These are phyloP conservation scores for Backusella parvicylindrica DNA, from an alignment of 192 early-diverging fungal species.

Conservation along the genomic window DNA sequence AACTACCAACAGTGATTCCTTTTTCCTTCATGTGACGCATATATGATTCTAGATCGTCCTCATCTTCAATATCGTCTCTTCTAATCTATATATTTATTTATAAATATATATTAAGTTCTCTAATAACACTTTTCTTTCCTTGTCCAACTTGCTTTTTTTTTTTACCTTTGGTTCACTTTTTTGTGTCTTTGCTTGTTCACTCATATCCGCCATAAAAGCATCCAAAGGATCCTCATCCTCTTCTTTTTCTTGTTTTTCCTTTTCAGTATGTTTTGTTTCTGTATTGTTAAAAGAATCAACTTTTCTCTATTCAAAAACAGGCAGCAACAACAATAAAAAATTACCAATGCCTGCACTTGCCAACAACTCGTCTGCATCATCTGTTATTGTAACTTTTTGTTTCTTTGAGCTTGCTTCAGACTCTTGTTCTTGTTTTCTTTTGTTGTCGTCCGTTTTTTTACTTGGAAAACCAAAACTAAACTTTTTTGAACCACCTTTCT, in stretches of 20 bases:
- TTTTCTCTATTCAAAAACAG: slow-evolving; percentile 3
- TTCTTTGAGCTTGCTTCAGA: neutral
- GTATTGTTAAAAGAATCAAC: neutral
- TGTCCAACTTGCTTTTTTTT: neutral
- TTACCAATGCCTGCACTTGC: slow-evolving; percentile 34
- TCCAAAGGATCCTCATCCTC: slow-evolving; percentile 74
- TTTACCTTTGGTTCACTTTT: slow-evolving; percentile 42
- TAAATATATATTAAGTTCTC: neutral
- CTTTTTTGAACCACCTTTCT: slow-evolving; percentile 11
- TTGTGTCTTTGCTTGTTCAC: slow-evolving; percentile 45
- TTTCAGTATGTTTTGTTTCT: neutral
- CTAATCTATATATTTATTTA: slow-evolving; percentile 32
- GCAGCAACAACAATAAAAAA: neutral
- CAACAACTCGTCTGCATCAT: slow-evolving; percentile 33
- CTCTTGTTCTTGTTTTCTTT: neutral
- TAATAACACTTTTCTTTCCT: slow-evolving; percentile 28
- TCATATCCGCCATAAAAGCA: slow-evolving; percentile 80
- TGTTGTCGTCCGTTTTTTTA: neutral
- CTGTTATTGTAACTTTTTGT: slow-evolving; percentile 7
- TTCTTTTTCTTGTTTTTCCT: slow-evolving; percentile 8
- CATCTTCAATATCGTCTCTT: slow-evolving; percentile 70
- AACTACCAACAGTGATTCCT: slow-evolving; percentile 69
- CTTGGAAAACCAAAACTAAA: slow-evolving; percentile 25
- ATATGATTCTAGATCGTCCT: slow-evolving; percentile 73
- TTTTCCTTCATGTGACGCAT: slow-evolving; percentile 72